Base-by-base conservation (phyloP, 2,329 filamentous ascomycete species). In the Ceratocystis destructans region DNA sequence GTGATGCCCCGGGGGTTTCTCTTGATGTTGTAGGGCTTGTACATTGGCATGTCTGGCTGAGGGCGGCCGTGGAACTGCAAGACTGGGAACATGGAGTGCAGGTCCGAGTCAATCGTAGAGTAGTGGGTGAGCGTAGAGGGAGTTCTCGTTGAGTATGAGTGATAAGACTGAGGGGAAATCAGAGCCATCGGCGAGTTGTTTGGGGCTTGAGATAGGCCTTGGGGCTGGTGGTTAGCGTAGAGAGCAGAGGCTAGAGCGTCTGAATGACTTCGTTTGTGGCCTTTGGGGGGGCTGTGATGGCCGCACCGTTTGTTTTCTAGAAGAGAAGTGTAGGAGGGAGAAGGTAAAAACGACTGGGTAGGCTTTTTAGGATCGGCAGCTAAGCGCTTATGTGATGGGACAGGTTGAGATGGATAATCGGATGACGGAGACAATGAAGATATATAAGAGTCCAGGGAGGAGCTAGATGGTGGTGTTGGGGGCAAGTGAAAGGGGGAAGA, bases 21-120 rank as follows among this genome's bases (percentile, higher is more conserved):
- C 62, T 76, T 76, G 48, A 83, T 71, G 69, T 76, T 79, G 71
- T 78, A 82, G 17, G 77, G 73, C 48, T 75, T 71, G 10, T 72
- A 73, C n/a, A 66, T 25, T 10, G 64, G 44, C 10, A 45, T 22
- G 5, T 68, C 64, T 2, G 61, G 8, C 1, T 66, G 67, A 7
- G 67, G 61, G 1, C 53, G 61, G 28, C 67, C 67, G 31, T 68
- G 64, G 62, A 62, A 66, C 5, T 66, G 62, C 5, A 68, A 62
- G 5, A 65, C 62, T 17, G 67, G 67, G 31, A 68, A 68, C 64
- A 68, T 68, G 33, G 64, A 64, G 46, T 64, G 61, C 5, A 68
- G 22, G 25, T 31, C 22, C 31, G 64, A 48, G 33, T 68, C 64
- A 37, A 66, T 68, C 20, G 64, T 50, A 20, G 64, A 64, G 37